Evolutionary conservation across 2,329 filamentous ascomycete species (phyloP).

Genomic region (Aspergillus caelatus): DNA sequence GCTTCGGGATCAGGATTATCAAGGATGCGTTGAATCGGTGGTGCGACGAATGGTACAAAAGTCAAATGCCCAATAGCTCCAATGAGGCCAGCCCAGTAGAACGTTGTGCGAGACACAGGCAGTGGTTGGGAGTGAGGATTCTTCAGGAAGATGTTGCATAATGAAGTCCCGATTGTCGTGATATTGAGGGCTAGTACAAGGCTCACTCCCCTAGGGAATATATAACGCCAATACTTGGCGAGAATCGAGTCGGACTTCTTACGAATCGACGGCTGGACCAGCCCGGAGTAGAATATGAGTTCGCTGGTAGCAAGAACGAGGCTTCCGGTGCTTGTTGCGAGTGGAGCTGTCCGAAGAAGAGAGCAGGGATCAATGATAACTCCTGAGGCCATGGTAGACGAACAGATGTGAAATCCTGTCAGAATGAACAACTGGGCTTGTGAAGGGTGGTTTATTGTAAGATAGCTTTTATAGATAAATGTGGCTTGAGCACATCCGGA

Average conservation of each 20-base stretch:
- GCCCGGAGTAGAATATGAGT: neutral
- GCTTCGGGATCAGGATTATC: conserved; percentile 10
- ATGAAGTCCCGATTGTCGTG: conserved; percentile 14
- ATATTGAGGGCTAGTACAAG: conserved; percentile 18
- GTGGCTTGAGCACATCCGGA: neutral
- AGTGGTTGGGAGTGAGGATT: neutral
- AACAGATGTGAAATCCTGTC: neutral
- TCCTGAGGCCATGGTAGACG: neutral
- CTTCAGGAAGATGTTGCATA: conserved; percentile 13
- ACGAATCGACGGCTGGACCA: neutral
- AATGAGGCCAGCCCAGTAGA: conserved; percentile 21
- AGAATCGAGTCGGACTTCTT: neutral
- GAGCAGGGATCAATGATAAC: neutral
- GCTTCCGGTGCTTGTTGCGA: neutral
- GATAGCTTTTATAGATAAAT: neutral
- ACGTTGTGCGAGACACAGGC: conserved; percentile 10
- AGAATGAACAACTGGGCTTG: neutral
- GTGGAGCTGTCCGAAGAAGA: neutral
- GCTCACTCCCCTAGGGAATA: conserved; percentile 17
- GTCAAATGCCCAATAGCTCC: conserved; percentile 18
- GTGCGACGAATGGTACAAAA: conserved; percentile 21
- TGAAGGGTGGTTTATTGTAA: neutral
- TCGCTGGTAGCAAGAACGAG: neutral
- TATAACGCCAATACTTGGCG: neutral
- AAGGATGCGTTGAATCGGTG: conserved; percentile 17